phyloP scores from a whole-genome alignment of 2,329 filamentous ascomycete species.

The Trichoderma gracile region DNA sequence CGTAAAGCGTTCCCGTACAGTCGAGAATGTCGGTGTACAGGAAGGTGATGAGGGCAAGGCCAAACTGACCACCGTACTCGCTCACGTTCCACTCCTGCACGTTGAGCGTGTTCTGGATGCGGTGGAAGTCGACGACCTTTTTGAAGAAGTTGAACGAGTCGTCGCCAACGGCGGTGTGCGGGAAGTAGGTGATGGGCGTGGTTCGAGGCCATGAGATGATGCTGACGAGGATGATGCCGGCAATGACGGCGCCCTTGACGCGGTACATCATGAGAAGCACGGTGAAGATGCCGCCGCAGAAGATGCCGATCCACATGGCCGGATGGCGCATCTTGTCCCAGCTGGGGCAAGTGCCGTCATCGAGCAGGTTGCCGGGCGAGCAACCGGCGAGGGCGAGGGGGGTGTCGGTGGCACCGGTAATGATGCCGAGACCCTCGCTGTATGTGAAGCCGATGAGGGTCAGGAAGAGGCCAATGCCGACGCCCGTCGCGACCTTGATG shows the following conservation, averaged over 20 bases:
- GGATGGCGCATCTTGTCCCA: slow-evolving; percentile 77
- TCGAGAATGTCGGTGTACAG: slow-evolving; percentile 90
- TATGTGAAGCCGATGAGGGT: slow-evolving; percentile 77
- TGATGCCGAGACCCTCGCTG: slow-evolving; percentile 76
- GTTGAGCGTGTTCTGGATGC: slow-evolving; percentile 66
- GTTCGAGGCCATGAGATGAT: slow-evolving; percentile 85
- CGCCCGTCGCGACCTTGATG: slow-evolving; percentile 84
- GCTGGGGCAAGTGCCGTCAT: slow-evolving; percentile 60
- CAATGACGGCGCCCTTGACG: slow-evolving; percentile 83
- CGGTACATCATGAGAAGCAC: slow-evolving; percentile 81
- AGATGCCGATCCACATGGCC: slow-evolving; percentile 85
- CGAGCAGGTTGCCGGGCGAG: slow-evolving; percentile 44
- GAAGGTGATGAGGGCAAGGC: slow-evolving; percentile 82
- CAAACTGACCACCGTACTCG: slow-evolving; percentile 72
- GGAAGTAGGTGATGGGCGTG: slow-evolving; percentile 79
- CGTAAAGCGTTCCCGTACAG: slow-evolving; percentile 82
- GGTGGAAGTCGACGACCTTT: slow-evolving; percentile 80
- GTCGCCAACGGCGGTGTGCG: slow-evolving; percentile 68
- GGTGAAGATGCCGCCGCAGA: slow-evolving; percentile 79
- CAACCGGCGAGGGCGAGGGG: slow-evolving; percentile 78
- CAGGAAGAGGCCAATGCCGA: slow-evolving; percentile 82
- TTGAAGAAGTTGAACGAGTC: slow-evolving; percentile 82
- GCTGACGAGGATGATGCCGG: slow-evolving; percentile 78
- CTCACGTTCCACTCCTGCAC: slow-evolving; percentile 74
- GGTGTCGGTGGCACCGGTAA: slow-evolving; percentile 67